Conservation (phyloP, 2,329 filamentous ascomycete genomes). For the Verticillium klebahnii region DNA sequence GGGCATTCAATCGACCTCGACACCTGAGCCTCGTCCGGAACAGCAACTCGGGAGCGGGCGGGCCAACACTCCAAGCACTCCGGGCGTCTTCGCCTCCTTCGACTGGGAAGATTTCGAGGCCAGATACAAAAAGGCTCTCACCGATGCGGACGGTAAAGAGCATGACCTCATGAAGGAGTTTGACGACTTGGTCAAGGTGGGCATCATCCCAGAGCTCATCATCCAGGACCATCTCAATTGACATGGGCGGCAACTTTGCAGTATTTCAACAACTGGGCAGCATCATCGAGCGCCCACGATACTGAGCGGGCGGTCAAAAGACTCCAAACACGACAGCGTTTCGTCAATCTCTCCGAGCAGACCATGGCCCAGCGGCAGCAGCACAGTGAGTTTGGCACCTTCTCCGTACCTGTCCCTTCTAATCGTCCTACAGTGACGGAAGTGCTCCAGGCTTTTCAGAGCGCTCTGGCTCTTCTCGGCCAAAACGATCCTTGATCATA, state of each 20-base stretch:
- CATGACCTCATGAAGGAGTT: constrained; percentile 63
- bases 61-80: constrained; percentile 40
- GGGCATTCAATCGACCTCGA: constrained; percentile 16
- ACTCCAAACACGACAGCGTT: constrained; percentile 72
- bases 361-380: constrained; percentile 68
- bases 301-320: constrained; percentile 73
- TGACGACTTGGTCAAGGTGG: constrained; percentile 59
- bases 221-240: neutral
- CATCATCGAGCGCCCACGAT: constrained; percentile 67
- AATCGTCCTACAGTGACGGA: constrained; percentile 36
- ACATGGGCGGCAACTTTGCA: constrained; percentile 28
- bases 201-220: neutral
- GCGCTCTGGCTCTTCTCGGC: constrained; percentile 52
- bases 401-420: constrained; percentile 12
- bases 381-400: constrained; percentile 60
- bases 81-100: constrained; percentile 51
- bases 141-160: constrained; percentile 59
- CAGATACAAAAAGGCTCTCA: constrained; percentile 63
- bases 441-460: constrained; percentile 60
- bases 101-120: constrained; percentile 75
- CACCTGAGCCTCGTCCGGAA: constrained; percentile 32
- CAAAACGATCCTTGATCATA: neutral
- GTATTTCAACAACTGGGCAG: constrained; percentile 79
- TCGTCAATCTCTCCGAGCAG: constrained; percentile 70
- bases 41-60: constrained; percentile 23